These are phyloP conservation scores for Candida nitratophila DNA, from an alignment of 805 yeast genomes.

Conservation along the genomic window DNA sequence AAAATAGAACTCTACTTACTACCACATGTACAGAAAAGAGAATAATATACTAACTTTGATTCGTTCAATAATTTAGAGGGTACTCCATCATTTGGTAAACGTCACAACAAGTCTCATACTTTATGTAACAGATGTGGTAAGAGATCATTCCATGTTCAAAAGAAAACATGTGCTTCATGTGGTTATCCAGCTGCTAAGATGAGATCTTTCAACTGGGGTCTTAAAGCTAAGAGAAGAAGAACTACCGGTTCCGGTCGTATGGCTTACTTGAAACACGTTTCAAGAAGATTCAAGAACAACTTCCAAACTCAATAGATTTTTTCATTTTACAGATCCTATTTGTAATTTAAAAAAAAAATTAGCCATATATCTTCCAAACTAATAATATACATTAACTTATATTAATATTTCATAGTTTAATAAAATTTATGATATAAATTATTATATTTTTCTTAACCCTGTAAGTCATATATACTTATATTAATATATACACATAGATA, in stretches of 20 bases:
- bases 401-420: background rate
- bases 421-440: background rate
- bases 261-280: slow-evolving; percentile 93
- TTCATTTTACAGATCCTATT: no score
- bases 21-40: no score
- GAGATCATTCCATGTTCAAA: slow-evolving; percentile 98
- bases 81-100: slow-evolving; percentile 99
- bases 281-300: slow-evolving; percentile 98
- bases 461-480: no score
- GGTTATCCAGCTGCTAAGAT: slow-evolving; percentile 99
- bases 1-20: background rate
- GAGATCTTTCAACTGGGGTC: slow-evolving; percentile 99
- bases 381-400: background rate
- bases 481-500: no score
- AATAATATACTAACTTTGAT: background rate
- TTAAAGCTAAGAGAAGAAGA: slow-evolving; percentile 98
- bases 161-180: slow-evolving; percentile 97
- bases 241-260: slow-evolving; percentile 99
- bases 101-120: slow-evolving; percentile 99
- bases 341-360: no score
- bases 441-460: background rate
- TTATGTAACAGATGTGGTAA: slow-evolving; percentile 98
- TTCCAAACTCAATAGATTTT: slow-evolving; percentile 61
- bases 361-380: no score
- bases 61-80: slow-evolving; percentile 58